phyloP scores from a whole-genome alignment of 257 asterid species.

The Phtheirospermum japonicum region DNA sequence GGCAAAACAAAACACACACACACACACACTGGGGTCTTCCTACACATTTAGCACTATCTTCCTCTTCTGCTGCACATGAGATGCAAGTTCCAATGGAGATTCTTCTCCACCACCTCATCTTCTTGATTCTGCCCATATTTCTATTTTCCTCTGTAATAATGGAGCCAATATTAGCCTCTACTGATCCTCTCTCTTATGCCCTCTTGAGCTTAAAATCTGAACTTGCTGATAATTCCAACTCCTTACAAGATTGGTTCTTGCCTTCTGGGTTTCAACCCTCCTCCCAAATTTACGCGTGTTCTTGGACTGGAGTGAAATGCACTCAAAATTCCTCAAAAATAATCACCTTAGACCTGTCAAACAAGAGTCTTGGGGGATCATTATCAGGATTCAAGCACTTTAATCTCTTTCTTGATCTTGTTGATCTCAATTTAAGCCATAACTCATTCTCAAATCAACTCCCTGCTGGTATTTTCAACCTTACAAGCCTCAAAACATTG shows the following conservation, averaged over 20 bases:
- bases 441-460: slow-evolving; percentile 69
- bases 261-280: slow-evolving; percentile 36
- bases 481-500: slow-evolving; percentile 46
- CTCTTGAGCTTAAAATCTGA: slow-evolving; percentile 77
- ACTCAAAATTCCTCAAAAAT: slow-evolving; percentile 50
- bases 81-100: slow-evolving; percentile 87
- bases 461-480: slow-evolving; percentile 60
- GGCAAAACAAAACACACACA: background rate
- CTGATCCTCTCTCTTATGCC: slow-evolving; percentile 77
- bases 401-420: slow-evolving; percentile 45
- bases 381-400: slow-evolving; percentile 58
- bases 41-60: slow-evolving; percentile 26
- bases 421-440: slow-evolving; percentile 67
- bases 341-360: slow-evolving; percentile 63
- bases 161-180: slow-evolving; percentile 30
- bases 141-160: slow-evolving; percentile 27
- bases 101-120: slow-evolving; percentile 30
- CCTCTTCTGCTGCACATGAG: slow-evolving; percentile 30
- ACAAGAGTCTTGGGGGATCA: slow-evolving; percentile 75
- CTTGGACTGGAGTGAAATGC: slow-evolving; percentile 84
- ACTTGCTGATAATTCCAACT: slow-evolving; percentile 48
- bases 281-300: slow-evolving; percentile 54
- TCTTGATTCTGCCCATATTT: slow-evolving; percentile 33
- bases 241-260: slow-evolving; percentile 60
- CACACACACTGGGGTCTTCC: slow-evolving; percentile 32